Base-by-base conservation (phyloP, 768 basidiomycete genomes). In the Amanita polypyramis region DNA sequence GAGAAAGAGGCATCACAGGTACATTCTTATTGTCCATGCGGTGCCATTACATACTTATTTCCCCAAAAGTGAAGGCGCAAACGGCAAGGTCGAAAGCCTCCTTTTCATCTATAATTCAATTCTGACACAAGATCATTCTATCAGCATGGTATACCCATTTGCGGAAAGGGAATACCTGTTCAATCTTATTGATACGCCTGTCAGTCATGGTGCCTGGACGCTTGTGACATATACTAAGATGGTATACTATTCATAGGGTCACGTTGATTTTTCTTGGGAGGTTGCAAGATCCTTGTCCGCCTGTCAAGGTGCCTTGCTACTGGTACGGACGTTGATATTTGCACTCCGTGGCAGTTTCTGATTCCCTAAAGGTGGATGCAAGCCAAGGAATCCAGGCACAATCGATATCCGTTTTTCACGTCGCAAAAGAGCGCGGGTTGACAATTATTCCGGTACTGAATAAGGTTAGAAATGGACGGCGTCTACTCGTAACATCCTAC, bases 191-290 rank as follows among this genome's bases (percentile, higher is more conserved):
- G 96, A 99, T 64, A 99, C 96, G 0, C 95, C 95, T 39, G 90
- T 86, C 56, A 46, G 73, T 36, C 41, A 9, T 20, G 29, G 38
- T 17, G 37, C 42, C 32, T 43, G 34, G n/a, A 32, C 19, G n/a
- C 21, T 33, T 45, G 14, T 30, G 7, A 25, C 27, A 21, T 38
- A 10, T 41, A 32, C 42, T 47, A 29, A 39, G 23, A 40, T 33
- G 20, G 9, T 20, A 48, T 49, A 11, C 43, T 29, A 11, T 43
- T 29, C 25, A 6, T 53, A 87, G 79, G 94, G 96, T 1, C 96
- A 99, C 65, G 96, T 97, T 32, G 96, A 99, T 68, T 99, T 99
- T 65, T 78, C 90, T 50, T 96, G 92, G 82, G 95, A 98, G 64
- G 91, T 99, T 29, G 85, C 91, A 12, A 78, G 96, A 41, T 92